Evolutionary conservation across 2,329 filamentous ascomycete genomes (phyloP), one percentile per base, ranked within the genome.

Genomic region (Stagonosporopsis chrysanthemi): DNA sequence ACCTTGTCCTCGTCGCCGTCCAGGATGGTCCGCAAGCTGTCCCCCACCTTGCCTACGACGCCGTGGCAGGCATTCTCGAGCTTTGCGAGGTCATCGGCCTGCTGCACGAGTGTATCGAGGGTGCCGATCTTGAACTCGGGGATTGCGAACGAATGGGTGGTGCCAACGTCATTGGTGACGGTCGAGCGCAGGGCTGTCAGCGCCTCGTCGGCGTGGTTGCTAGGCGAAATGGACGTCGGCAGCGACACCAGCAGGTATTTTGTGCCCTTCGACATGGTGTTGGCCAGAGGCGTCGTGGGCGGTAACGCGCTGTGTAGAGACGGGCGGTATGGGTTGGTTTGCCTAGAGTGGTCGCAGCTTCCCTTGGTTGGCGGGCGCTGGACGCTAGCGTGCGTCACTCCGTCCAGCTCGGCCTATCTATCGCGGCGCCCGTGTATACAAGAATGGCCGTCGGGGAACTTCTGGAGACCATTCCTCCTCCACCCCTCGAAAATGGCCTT

Each of bases 71-170:
- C 84, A 33, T 83, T 77, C 66, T 96, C 91, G 48, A 98, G 87
- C 86, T 97, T 98, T 57, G 88, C 85, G 52, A 99, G 83, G 73
- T 98, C 95, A 73, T 99, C 95, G 54, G 95, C 95, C 78, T 99
- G 94, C 79, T 97, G 91, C 41, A 99, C 92, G 56, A 99, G 84
- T 36, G 90, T 92, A 80, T 99, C 95, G 35, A 99, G 84, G 0
- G 95, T 97, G 56, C 95, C 95, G 76, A 99, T 96, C 82, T 98
- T 99, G 85, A 99, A 97, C 64, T 92, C 89, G 19, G 95, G 95
- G 62, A 98, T 90, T 54, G 86, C 81, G 74, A 98, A 97, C 2
- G 88, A 87, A 48, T 87, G 81, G 42, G 92, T 89, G 49, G 85
- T 86, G 74, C 90, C 92, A 76, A 90, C 88, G 69, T 96, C 91